Percentiles rank a stretch among this genome's conserved stretches.
These are phyloP conservation scores for Malbranchea cinnamomea DNA, from an alignment of 2,329 filamentous ascomycete species.

Conservation along the genomic window DNA sequence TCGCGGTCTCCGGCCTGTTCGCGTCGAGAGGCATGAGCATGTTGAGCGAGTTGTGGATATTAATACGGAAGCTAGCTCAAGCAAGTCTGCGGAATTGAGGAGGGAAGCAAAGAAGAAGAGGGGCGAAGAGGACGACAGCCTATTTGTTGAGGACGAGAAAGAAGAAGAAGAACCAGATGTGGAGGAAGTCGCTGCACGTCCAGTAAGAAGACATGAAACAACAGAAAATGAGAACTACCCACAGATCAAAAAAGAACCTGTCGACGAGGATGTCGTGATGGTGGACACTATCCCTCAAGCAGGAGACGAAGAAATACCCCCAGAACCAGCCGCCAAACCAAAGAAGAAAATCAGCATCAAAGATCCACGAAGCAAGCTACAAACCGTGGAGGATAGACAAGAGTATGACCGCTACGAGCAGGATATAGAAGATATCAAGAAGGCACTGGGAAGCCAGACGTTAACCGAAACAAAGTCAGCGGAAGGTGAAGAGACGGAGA, in stretches of 20 bases:
- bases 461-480: constrained; percentile 6
- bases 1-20: constrained; percentile 34
- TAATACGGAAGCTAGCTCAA: constrained; percentile 38
- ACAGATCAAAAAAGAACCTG: constrained; percentile 39
- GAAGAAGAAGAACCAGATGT: constrained; percentile 19
- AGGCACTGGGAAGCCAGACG: constrained; percentile 16
- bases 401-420: constrained; percentile 27
- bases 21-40: constrained; percentile 41
- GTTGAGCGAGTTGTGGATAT: constrained; percentile 39
- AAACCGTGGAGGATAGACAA: constrained; percentile 27
- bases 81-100: constrained; percentile 28
- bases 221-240: constrained; percentile 19
- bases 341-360: constrained; percentile 13
- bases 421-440: constrained; percentile 26
- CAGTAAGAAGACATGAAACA: constrained; percentile 30
- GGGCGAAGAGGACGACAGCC: constrained; percentile 15
- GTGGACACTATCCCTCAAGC: constrained; percentile 17
- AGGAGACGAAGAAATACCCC: constrained; percentile 11
- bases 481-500: constrained; percentile 11
- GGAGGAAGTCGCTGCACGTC: constrained; percentile 28
- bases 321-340: constrained; percentile 6
- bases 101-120: constrained; percentile 20
- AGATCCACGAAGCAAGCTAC: constrained; percentile 21
- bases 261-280: constrained; percentile 32
- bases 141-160: constrained; percentile 21